These are phyloP conservation scores for Verticillium dahliae DNA, from an alignment of 2,329 filamentous ascomycete species.

Conservation along the genomic window DNA sequence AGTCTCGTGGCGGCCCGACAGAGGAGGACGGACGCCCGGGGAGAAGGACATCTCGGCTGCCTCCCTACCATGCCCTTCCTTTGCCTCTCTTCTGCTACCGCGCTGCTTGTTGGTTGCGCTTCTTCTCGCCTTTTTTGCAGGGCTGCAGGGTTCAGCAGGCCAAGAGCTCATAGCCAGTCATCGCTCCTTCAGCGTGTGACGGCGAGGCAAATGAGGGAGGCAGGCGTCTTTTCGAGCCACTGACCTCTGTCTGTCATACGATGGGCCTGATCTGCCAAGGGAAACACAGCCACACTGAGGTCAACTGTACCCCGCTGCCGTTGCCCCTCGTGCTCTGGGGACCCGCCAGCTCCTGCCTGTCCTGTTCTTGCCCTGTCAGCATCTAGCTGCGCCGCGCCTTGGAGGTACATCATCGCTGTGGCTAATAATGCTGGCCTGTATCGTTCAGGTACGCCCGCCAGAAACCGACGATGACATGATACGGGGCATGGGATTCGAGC, in stretches of 20 bases:
- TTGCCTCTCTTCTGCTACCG: neutral
- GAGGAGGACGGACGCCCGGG: neutral
- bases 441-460: neutral
- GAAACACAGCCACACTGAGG: neutral
- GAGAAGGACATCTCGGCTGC: neutral
- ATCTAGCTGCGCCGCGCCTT: too few species aligned
- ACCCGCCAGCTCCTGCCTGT: neutral
- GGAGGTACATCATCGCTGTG: neutral
- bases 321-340: neutral
- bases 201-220: neutral
- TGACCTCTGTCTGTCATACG: neutral
- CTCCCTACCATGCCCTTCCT: neutral
- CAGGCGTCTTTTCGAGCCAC: neutral
- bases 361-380: too few species aligned
- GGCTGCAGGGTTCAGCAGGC: neutral
- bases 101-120: neutral
- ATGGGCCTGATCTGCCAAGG: neutral
- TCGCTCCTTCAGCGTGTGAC: neutral
- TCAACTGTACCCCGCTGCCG: neutral
- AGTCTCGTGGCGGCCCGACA: neutral
- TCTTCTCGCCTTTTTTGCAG: neutral
- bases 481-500: slow-evolving; percentile 1
- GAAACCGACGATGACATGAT: slow-evolving; percentile 1
- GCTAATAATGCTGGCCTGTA: slow-evolving; percentile 2
- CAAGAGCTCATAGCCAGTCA: neutral